Evolutionary conservation across 2,329 filamentous ascomycete genomes (phyloP).

Genomic region (Clarireedia homoeocarpa): DNA sequence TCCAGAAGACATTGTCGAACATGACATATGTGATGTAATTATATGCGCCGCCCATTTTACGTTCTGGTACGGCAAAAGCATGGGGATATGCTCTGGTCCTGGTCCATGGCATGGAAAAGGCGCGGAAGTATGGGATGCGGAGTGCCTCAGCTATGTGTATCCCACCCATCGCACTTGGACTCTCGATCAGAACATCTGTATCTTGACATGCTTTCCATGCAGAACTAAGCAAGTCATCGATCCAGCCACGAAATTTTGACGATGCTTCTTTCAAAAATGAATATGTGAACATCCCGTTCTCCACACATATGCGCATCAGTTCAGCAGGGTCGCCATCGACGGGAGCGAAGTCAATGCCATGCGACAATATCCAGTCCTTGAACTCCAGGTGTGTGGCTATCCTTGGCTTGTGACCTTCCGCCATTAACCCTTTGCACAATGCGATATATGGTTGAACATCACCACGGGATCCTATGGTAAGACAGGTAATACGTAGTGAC

Average conservation of each 20-base stretch:
- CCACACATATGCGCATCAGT: constrained; percentile 91
- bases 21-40: constrained; percentile 94
- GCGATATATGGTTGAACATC: constrained; percentile 98
- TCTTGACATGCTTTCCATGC: constrained; percentile 79
- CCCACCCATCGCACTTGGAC: constrained; percentile 91
- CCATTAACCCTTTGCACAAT: constrained; percentile 80
- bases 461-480: constrained; percentile 91
- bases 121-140: constrained; percentile 88
- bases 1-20: constrained; percentile 97
- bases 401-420: constrained; percentile 75
- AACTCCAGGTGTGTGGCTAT: constrained; percentile 95
- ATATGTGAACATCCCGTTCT: constrained; percentile 94
- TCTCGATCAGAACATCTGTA: constrained; percentile 87
- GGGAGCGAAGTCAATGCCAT: constrained; percentile 86
- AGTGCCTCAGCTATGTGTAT: constrained; percentile 96
- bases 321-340: constrained; percentile 89
- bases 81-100: constrained; percentile 92
- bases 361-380: constrained; percentile 77
- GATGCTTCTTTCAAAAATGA: constrained; percentile 85
- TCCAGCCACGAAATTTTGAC: constrained; percentile 84
- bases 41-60: constrained; percentile 91
- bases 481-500: constrained; percentile 76
- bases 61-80: constrained; percentile 86
- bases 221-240: constrained; percentile 77
- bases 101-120: constrained; percentile 99